Evolutionary conservation across 2,329 filamentous ascomycete genomes (phyloP).

Genomic region (Botrytis pseudocinerea): DNA sequence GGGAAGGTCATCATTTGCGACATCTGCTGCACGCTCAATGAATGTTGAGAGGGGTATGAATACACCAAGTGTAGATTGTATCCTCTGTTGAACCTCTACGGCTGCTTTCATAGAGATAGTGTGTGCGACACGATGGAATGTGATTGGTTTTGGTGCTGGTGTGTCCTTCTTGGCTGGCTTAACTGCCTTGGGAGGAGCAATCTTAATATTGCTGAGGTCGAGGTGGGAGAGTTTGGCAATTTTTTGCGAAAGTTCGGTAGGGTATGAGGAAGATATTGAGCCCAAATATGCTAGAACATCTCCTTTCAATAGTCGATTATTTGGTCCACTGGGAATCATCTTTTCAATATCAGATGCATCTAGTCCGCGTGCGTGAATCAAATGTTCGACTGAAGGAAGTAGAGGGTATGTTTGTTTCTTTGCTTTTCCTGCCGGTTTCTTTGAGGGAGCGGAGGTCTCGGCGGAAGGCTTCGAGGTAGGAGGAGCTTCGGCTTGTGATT

Average conservation of each 20-base stretch:
- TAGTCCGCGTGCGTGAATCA: slow-evolving; percentile 78
- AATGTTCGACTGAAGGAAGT: slow-evolving; percentile 78
- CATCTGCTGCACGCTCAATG: slow-evolving; percentile 77
- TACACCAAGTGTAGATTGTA: slow-evolving; percentile 75
- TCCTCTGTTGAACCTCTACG: slow-evolving; percentile 75
- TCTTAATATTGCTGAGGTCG: slow-evolving; percentile 92
- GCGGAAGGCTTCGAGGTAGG: slow-evolving; percentile 24
- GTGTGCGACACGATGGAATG: slow-evolving; percentile 63
- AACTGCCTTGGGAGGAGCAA: slow-evolving; percentile 43
- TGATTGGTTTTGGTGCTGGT: slow-evolving; percentile 45
- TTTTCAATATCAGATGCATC: slow-evolving; percentile 72
- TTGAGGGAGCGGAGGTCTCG: slow-evolving; percentile 38
- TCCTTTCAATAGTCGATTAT: slow-evolving; percentile 87
- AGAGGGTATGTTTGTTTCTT: slow-evolving; percentile 70
- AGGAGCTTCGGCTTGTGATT: slow-evolving; percentile 21
- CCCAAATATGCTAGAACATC: slow-evolving; percentile 92
- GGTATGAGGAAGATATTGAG: slow-evolving; percentile 69
- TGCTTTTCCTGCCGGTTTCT: slow-evolving; percentile 49
- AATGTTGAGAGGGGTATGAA: slow-evolving; percentile 84
- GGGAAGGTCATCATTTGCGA: slow-evolving; percentile 87
- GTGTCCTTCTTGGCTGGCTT: slow-evolving; percentile 45
- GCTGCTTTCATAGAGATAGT: slow-evolving; percentile 79
- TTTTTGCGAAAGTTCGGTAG: slow-evolving; percentile 67
- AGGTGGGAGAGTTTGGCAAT: slow-evolving; percentile 78
- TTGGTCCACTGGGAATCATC: slow-evolving; percentile 85